phyloP scores from a whole-genome alignment of 75 land plant species.

The Ceratopteris richardii region DNA sequence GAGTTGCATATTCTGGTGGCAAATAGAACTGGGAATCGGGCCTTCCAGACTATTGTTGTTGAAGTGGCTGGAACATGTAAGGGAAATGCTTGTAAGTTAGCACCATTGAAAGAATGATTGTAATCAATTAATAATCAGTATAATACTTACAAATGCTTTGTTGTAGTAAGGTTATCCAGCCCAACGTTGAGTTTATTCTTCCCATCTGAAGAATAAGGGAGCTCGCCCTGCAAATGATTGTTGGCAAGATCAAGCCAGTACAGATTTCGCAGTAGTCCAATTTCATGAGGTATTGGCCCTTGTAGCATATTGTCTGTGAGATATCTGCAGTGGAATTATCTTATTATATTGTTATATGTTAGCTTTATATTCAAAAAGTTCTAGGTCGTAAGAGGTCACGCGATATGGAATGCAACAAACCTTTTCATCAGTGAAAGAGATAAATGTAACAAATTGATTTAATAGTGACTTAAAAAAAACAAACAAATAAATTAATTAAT shows the following conservation, averaged over 20 bases:
- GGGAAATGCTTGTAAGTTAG: slow-evolving; percentile 1
- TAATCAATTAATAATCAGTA: too few relatives aligned
- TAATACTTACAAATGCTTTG: slow-evolving; percentile 70
- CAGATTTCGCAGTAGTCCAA: slow-evolving; percentile 16
- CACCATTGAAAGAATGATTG: neutral
- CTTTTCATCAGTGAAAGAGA: too few relatives aligned
- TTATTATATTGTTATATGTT: too few relatives aligned
- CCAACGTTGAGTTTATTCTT: slow-evolving; percentile 22
- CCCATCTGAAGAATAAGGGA: slow-evolving; percentile 39
- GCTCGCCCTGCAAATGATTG: slow-evolving; percentile 40
- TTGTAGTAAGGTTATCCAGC: slow-evolving; percentile 36
- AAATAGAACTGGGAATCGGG: slow-evolving; percentile 37
- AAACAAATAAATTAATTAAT: too few relatives aligned
- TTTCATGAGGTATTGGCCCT: too few relatives aligned
- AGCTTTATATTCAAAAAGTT: too few relatives aligned
- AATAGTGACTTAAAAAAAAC: too few relatives aligned
- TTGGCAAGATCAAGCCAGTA: slow-evolving; percentile 65
- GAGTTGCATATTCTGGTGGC: slow-evolving; percentile 31
- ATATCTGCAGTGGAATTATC: too few relatives aligned
- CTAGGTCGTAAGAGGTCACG: too few relatives aligned
- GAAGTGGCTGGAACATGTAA: slow-evolving; percentile 40
- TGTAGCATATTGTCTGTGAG: too few relatives aligned
- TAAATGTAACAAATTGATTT: too few relatives aligned
- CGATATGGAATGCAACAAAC: too few relatives aligned
- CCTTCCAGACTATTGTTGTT: slow-evolving; percentile 50